Base-by-base conservation (phyloP, 257 asterid species). In the Scutellaria barbata region DNA sequence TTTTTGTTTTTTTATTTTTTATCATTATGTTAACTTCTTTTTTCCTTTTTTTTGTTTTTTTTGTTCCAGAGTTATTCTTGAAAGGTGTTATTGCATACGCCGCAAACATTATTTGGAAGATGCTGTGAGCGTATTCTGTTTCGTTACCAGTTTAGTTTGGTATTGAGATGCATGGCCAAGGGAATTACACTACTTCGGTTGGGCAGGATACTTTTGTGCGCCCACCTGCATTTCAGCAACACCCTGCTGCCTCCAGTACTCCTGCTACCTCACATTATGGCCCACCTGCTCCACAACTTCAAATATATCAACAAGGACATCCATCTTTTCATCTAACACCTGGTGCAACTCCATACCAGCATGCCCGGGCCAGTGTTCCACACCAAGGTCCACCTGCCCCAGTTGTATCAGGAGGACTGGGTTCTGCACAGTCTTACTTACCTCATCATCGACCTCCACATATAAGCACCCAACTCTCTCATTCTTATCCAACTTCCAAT, bases 131-230 rank as follows among this genome's bases (percentile, higher is more conserved):
- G 41, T 33, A 52, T 7, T 60, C 70, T 71, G 50, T 57, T 56
- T 45, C 69, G 13, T 45, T 66, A 30, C 65, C 64, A 37, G 58
- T 77, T 67, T 71, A 65, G 73, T 82, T 66, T 69, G 74, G 77
- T 45, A 39, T 57, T 56, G 76, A 79, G 79, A 92, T 92, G 97
- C 86, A 85, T 54, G 91, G 84, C 73, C 86, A 74, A 70, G 88
- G 87, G 74, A 89, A 85, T 74, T 83, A 69, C 78, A 66, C 64
- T 41, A 60, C 77, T 69, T 88, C 84, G 65, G 75, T 43, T 57
- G 83, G 86, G 73, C 92, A 79, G 76, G 86, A 82, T 65, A 68
- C 83, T 72, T 75, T 70, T 76, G 61, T 73, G 14, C 80, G 82
- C 37, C 52, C 74, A 22, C 80, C 82, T 74, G 54, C 86, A 35